phyloP scores from a whole-genome alignment of 352 stramenopile species.

The Globisporangium radiosum region DNA sequence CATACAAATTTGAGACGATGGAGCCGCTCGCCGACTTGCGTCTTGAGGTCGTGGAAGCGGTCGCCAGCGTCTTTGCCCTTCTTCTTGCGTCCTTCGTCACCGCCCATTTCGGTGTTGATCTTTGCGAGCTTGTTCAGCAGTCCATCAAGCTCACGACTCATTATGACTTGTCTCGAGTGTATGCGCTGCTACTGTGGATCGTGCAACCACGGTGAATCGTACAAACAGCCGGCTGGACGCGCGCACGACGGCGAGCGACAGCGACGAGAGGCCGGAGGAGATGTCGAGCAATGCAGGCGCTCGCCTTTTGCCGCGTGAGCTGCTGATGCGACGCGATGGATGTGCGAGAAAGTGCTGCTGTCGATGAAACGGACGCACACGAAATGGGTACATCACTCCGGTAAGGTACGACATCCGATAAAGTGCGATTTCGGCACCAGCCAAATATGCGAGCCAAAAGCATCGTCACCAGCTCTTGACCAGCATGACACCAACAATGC shows the following conservation, averaged over 20 bases:
- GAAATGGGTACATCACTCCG: slow-evolving; percentile 5
- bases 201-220: no score
- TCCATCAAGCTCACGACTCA: slow-evolving; percentile 76
- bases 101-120: slow-evolving; percentile 79
- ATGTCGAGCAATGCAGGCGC: background rate
- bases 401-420: background rate
- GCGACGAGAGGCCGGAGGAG: no score
- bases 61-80: slow-evolving; percentile 58
- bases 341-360: background rate
- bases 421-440: background rate
- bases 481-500: background rate
- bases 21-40: slow-evolving; percentile 68
- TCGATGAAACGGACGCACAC: slow-evolving; percentile 8
- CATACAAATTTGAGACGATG: slow-evolving; percentile 72
- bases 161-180: slow-evolving; percentile 5
- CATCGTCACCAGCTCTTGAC: background rate
- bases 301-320: background rate
- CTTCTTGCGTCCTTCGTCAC: slow-evolving; percentile 63
- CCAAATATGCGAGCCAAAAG: background rate
- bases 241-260: no score
- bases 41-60: slow-evolving; percentile 77
- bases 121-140: slow-evolving; percentile 64
- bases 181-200: no score
- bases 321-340: background rate
- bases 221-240: no score